phyloP scores from a whole-genome alignment of 768 basidiomycete species.

The Trametes cinnabarina region DNA sequence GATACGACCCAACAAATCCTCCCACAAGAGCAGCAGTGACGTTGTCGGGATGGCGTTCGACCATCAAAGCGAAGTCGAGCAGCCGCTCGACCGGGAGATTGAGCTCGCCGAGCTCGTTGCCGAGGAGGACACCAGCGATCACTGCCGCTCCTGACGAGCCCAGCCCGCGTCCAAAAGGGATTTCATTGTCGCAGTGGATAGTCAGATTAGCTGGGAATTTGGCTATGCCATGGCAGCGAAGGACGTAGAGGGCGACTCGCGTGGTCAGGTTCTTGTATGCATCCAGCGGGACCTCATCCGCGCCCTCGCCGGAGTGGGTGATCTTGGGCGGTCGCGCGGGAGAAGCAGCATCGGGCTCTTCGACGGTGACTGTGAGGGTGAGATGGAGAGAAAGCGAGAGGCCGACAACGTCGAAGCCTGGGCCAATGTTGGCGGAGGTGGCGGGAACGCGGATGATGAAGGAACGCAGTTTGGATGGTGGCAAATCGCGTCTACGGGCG shows the following conservation, averaged over 20 bases:
- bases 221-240: constrained; percentile 80
- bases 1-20: constrained; percentile 95
- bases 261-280: constrained; percentile 97
- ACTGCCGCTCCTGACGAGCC: constrained; percentile 99
- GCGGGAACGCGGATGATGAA: constrained; percentile 87
- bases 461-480: constrained; percentile 22
- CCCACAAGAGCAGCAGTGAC: constrained; percentile 96
- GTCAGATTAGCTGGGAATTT: constrained; percentile 74
- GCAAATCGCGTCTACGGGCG: neutral
- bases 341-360: constrained; percentile 29
- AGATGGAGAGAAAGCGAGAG: constrained; percentile 89
- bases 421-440: constrained; percentile 98
- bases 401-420: constrained; percentile 99
- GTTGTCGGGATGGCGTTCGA: constrained; percentile 98
- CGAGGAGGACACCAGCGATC: constrained; percentile 92
- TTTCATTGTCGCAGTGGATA: constrained; percentile 86
- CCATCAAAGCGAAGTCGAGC: constrained; percentile 97
- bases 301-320: constrained; percentile 85
- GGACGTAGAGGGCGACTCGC: constrained; percentile 94
- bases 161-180: constrained; percentile 96
- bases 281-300: constrained; percentile 86
- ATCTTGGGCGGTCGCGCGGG: constrained; percentile 57
- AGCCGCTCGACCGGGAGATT: constrained; percentile 66
- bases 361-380: constrained; percentile 62
- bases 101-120: constrained; percentile 76